Evolutionary conservation across 768 basidiomycete genomes (phyloP).

Genomic region (Rhizopogon vesiculosus): DNA sequence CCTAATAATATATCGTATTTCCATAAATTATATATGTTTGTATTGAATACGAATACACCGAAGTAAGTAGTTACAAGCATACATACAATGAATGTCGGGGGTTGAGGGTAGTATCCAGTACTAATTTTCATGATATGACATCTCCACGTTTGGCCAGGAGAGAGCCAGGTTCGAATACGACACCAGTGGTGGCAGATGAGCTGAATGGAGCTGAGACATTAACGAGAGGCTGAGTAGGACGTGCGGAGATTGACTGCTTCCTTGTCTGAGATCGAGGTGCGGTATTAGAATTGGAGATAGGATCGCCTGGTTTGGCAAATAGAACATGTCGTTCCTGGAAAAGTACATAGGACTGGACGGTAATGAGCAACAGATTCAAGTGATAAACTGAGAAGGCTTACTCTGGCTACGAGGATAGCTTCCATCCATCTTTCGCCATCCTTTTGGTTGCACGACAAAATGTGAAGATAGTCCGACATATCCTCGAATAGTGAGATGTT

Average conservation of each 20-base stretch:
- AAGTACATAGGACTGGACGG: conserved; percentile 70
- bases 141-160: conserved; percentile 53
- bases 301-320: conserved; percentile 29
- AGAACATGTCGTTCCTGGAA: conserved; percentile 70
- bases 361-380: conserved; percentile 8
- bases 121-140: conserved; percentile 1
- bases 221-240: conserved; percentile 45
- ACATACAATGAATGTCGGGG: not conserved
- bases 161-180: conserved; percentile 73
- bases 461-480: conserved; percentile 80
- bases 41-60: not conserved
- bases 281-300: conserved; percentile 22
- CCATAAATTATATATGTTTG: not conserved
- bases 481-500: conserved; percentile 85
- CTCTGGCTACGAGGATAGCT: conserved; percentile 75
- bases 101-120: not conserved
- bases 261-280: conserved; percentile 34
- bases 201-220: conserved; percentile 37
- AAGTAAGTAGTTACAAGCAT: not conserved
- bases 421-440: conserved; percentile 80
- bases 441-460: conserved; percentile 72
- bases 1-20: not conserved
- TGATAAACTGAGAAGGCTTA: conserved; percentile 31
- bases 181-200: conserved; percentile 25
- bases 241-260: conserved; percentile 27